These are phyloP conservation scores for Herpetomonas samuelpessoai DNA, from an alignment of 208 protist species.

Conservation along the genomic window DNA sequence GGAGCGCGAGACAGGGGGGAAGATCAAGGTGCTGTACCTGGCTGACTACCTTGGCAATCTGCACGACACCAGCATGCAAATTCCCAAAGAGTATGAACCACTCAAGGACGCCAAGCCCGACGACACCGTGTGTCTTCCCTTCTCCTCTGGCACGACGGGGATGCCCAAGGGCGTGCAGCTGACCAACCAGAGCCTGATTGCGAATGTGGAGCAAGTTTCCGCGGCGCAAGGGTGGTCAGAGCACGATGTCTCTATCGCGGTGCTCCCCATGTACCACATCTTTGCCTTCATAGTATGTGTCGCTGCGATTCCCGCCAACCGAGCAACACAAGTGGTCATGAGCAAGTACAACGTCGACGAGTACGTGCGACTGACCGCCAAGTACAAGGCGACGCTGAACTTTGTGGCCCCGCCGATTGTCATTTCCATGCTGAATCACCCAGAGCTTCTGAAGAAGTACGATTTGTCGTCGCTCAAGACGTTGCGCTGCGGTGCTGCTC, in stretches of 20 bases:
- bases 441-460: constrained; percentile 22
- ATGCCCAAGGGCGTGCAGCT: constrained; percentile 58
- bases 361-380: constrained; percentile 27
- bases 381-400: constrained; percentile 26
- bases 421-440: constrained; percentile 42
- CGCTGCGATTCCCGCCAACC: constrained; percentile 1
- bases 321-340: constrained; percentile 21
- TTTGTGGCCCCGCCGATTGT: constrained; percentile 61
- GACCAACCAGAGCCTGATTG: constrained; percentile 19
- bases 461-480: constrained; percentile 19
- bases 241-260: constrained; percentile 12
- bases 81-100: constrained; percentile 12
- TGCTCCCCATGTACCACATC: constrained; percentile 68
- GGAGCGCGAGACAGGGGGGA: constrained; percentile 18
- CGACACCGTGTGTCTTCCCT: constrained; percentile 19
- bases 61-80: constrained; percentile 11
- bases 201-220: background rate
- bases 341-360: constrained; percentile 26
- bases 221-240: too few species aligned
- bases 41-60: constrained; percentile 21
- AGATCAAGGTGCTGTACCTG: constrained; percentile 20
- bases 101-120: constrained; percentile 4
- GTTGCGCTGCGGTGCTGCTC: constrained; percentile 40
- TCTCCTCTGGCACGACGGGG: constrained; percentile 28
- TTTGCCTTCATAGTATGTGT: constrained; percentile 46